Conservation (phyloP, 352 stramenopile species). For the Globisporangium nodosum region DNA sequence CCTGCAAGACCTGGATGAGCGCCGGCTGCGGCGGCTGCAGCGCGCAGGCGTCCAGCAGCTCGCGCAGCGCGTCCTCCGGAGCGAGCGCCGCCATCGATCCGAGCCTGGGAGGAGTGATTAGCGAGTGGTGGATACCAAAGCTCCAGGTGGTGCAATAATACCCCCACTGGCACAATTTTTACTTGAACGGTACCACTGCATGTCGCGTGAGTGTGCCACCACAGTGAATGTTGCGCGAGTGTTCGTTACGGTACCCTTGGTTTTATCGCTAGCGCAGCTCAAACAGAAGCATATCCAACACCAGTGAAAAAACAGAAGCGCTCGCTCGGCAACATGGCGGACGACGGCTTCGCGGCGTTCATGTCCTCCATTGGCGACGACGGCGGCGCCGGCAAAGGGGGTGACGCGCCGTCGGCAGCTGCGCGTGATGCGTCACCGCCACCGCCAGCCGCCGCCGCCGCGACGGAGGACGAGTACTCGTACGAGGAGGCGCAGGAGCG, state of each 20-base stretch:
- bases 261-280: neutral
- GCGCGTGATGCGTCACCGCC: neutral
- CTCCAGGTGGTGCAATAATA: neutral
- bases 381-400: neutral
- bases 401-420: neutral
- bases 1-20: conserved; percentile 61
- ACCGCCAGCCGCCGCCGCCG: neutral
- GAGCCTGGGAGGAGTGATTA: neutral
- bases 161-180: too few relatives aligned
- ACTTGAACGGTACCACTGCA: neutral
- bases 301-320: neutral
- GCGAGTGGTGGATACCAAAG: neutral
- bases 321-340: conserved; percentile 28
- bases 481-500: conserved; percentile 86
- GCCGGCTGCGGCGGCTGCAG: conserved; percentile 36
- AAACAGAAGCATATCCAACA: neutral
- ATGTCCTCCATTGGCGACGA: conserved; percentile 49
- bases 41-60: conserved; percentile 51
- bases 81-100: conserved; percentile 10
- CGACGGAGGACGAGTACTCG: conserved; percentile 46
- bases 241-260: neutral
- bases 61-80: conserved; percentile 54
- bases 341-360: conserved; percentile 65
- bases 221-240: neutral
- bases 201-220: neutral